Percentiles rank a stretch among this genome's conserved stretches.
Evolutionary conservation across 2,329 filamentous ascomycete species (phyloP).

Genomic region (Penicillium olsonii): DNA sequence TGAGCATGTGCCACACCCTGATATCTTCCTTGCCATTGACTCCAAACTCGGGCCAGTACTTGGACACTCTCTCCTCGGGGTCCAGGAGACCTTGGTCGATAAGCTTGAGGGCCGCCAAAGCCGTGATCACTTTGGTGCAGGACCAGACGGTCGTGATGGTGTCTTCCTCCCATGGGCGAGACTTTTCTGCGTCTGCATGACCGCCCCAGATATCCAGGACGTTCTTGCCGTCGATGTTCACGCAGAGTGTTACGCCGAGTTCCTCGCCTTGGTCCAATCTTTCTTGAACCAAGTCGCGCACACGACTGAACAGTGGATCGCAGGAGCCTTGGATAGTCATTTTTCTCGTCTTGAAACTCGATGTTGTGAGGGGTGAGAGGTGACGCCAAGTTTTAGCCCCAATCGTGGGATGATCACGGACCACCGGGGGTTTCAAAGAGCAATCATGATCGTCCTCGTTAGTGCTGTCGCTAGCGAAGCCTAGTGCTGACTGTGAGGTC

Average conservation of each 20-base stretch:
- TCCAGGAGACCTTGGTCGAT: slow-evolving; percentile 30
- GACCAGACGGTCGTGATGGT: slow-evolving; percentile 31
- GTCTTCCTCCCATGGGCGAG: slow-evolving; percentile 42
- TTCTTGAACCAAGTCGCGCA: slow-evolving; percentile 38
- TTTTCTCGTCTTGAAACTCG: not conserved
- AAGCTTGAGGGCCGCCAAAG: slow-evolving; percentile 27
- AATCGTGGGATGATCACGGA: not conserved
- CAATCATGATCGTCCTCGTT: not conserved
- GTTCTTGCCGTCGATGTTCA: slow-evolving; percentile 51
- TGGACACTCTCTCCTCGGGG: slow-evolving; percentile 26
- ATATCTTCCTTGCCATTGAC: slow-evolving; percentile 33
- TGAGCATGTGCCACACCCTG: slow-evolving; percentile 28
- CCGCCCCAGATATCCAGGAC: slow-evolving; percentile 48
- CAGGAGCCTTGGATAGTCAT: slow-evolving; percentile 38
- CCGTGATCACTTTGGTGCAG: slow-evolving; percentile 28
- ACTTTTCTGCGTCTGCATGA: slow-evolving; percentile 22
- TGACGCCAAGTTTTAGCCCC: not conserved
- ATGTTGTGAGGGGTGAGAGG: not conserved
- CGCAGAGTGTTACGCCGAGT: slow-evolving; percentile 47
- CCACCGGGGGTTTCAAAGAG: not conserved
- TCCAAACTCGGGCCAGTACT: slow-evolving; percentile 38
- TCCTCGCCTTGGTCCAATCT: slow-evolving; percentile 44
- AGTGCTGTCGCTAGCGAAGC: not conserved
- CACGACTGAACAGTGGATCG: slow-evolving; percentile 38
- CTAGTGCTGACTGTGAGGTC: no score